Conservation (phyloP, 2,329 filamentous ascomycete species). For the Monilinia fructigena region DNA sequence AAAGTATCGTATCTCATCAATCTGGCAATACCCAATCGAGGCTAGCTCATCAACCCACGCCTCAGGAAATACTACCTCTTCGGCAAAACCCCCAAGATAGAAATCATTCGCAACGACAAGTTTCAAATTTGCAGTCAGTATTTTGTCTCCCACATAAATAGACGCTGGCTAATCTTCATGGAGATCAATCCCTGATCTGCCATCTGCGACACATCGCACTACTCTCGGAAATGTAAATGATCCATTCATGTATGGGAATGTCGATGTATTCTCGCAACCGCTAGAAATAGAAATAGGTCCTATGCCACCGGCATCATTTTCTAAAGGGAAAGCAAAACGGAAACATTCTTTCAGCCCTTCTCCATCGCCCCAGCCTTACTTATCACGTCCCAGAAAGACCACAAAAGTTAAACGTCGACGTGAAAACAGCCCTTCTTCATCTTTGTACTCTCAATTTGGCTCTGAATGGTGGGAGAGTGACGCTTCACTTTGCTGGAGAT, state of each 20-base stretch:
- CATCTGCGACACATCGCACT: background rate
- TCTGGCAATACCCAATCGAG: slow-evolving; percentile 2
- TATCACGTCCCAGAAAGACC: slow-evolving; percentile 8
- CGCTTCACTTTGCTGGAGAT: slow-evolving; percentile 21
- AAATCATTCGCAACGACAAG: background rate
- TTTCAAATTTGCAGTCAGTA: slow-evolving; percentile 20
- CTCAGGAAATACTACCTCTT: slow-evolving; percentile 3
- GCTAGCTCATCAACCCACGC: background rate
- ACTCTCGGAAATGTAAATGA: background rate
- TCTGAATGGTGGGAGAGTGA: slow-evolving; percentile 11
- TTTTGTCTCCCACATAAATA: background rate
- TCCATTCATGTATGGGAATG: slow-evolving; percentile 13
- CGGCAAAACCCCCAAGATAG: background rate
- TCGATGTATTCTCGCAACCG: slow-evolving; percentile 13
- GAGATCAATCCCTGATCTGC: background rate
- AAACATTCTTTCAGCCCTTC: slow-evolving; percentile 17
- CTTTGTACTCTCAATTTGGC: background rate
- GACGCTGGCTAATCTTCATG: background rate
- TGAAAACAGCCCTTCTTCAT: background rate
- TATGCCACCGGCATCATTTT: background rate
- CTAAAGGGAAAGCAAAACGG: slow-evolving; percentile 12
- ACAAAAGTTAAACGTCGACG: slow-evolving; percentile 19
- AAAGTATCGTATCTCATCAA: background rate
- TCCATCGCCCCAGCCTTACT: slow-evolving; percentile 3
- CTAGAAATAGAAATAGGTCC: slow-evolving; percentile 4